Evolutionary conservation across 192 early-diverging fungal genomes (phyloP), one percentile per base, ranked within the genome.

Genomic region (Pilaira anomala): DNA sequence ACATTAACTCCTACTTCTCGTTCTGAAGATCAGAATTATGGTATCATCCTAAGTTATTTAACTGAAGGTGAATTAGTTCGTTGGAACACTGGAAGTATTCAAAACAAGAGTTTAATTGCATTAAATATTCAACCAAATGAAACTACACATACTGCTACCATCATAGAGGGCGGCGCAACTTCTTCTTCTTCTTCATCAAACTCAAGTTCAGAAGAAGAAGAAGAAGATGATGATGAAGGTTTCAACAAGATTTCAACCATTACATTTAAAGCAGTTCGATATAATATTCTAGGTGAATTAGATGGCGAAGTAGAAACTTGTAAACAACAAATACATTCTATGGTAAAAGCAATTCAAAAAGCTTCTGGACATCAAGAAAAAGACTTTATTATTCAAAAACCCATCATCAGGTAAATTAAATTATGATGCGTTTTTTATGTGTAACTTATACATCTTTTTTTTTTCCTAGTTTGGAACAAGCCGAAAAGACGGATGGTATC

Each of bases 71-170:
- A 82, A 60, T 67, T 78, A 5, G 52, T 77, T 9, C 57, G 83
- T 28, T 62, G 80, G 60, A 85, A 85, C 60, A 76, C 74, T 5
- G 79, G 78, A 0, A 80, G 77, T 39, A 69, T 85, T 4, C 65
- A 71, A 5, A 85, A 85, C 42, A 51, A 73, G 48, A 65, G 55
- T 22, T 24, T 71, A 5, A 51, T 40, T 2, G 69, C 71, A 39
- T 66, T 71, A 54, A 76, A 60, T 48, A 58, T 71, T 33, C 45
- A 62, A 16, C 24, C 28, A n/a, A 19, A 33, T 16, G 39, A 29
- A 19, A 12, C 11, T 49, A 14, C 29, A 40, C 11, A 11, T 22
- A 42, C 42, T 30, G 36, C 45, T 8, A 40, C 24, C 13, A 26
- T 12, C 7, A 48, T 54, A 1, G 48, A 39, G 3, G 16, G 39